phyloP scores from a whole-genome alignment of 1,139 yeast genomes.

The Yamadazyma membranifaciens region DNA sequence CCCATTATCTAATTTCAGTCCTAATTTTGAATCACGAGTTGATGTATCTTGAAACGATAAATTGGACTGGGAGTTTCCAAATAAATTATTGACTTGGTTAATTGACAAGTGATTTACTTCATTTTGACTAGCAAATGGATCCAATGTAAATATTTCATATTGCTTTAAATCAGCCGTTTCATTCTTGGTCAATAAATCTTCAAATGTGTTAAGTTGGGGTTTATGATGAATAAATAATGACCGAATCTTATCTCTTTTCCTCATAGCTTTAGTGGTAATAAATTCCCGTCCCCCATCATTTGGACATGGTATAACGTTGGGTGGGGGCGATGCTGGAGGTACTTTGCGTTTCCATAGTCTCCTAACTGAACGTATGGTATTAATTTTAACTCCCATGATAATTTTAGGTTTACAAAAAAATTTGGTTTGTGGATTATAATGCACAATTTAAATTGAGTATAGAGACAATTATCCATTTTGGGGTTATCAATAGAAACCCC shows the following conservation, averaged over 20 bases:
- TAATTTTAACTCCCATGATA: background rate
- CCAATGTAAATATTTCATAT: slow-evolving; percentile 1
- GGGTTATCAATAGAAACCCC: no score
- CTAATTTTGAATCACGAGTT: no score
- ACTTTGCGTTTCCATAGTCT: background rate
- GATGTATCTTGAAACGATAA: no score
- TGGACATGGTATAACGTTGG: background rate
- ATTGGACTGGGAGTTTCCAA: no score
- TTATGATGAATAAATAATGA: slow-evolving; percentile 4
- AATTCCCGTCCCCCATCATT: background rate
- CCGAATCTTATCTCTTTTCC: slow-evolving; percentile 9
- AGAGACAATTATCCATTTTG: no score
- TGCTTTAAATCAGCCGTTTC: no score
- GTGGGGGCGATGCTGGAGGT: no score
- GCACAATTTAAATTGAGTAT: background rate
- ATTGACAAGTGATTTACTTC: no score
- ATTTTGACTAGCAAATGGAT: slow-evolving; percentile 3
- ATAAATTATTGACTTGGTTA: no score
- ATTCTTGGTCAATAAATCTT: background rate
- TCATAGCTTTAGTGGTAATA: background rate
- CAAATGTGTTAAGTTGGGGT: background rate
- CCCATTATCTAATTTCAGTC: no score
- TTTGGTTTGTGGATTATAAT: slow-evolving; percentile 5
- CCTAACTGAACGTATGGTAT: background rate
- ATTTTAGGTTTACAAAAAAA: background rate